Evolutionary conservation across 2,329 filamentous ascomycete species (phyloP), one percentile per base, ranked within the genome.

Genomic region (Mariannaea elegans): DNA sequence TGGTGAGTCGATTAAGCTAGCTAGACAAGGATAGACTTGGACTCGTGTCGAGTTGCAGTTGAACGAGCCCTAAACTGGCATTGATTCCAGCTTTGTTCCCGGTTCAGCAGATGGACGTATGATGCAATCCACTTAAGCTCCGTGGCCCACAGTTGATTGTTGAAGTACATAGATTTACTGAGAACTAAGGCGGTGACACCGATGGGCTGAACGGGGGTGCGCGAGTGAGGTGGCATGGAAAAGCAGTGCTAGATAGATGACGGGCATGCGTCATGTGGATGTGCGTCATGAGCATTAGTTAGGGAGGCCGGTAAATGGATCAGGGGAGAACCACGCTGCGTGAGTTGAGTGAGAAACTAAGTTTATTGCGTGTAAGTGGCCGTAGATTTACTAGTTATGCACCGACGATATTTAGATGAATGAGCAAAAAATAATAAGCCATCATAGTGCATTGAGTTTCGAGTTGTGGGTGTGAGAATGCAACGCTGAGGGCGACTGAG

Each of bases 241-340:
- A 52, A 47, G 42, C 32, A 44, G 19, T 12, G 45, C 46, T 50
- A 48, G 49, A 45, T 44, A 42, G 32, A 61, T 61, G 58, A 61
- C 58, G 48, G 47, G 56, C 58, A 61, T 61, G 53, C 44, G 45
- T 53, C 42, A 57, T 52, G 53, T 59, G 56, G 45, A 55, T 59
- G 56, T 61, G 58, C 58, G 48, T 53, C 42, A 56, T 53, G 50
- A 24, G 47, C 58, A 56, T 53, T 48, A 42, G 41, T 32, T 32
- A 41, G 32, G 29, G 42, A 52, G 38, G 36, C 47, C 42, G 47
- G 24, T 47, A 52, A 49, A 56, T 27, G 32, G 46, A 51, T 46
- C 51, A 45, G 46, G 46, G 39, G 39, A 41, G 6, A 32, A 49
- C 36, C 44, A 48, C 39, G 39, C 44, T 45, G 29, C 29, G 21